Base-by-base conservation (phyloP, 2,329 filamentous ascomycete species). In the Xylariaceae sp. region DNA sequence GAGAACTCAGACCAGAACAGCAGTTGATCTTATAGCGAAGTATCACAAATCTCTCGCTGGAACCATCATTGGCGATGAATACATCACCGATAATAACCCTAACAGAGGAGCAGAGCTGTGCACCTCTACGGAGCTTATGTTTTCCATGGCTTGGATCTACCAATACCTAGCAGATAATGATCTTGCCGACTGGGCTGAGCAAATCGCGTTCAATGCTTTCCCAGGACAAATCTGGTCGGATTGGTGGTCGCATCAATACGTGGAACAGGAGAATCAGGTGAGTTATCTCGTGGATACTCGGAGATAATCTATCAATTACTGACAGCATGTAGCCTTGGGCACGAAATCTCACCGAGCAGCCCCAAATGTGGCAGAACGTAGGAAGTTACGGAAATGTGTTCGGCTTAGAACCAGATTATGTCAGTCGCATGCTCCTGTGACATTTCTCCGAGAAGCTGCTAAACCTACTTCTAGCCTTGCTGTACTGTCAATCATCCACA, bases 401-500 rank as follows among this genome's bases (percentile, higher is more conserved):
- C 60, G 80, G 79, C 3, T 67, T 82, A 0, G 79, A 81, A 54
- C 77, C 78, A 2, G 75, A 81, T 42, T 82, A 75, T 43, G 65
- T 68, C 2, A 64, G 58, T 55, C 21, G 20, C 11, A 18, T 23
- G 47, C 39, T 16, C 5, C 9, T 21, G 16, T 30, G 3, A 15
- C 10, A n/a, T n/a, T 13, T 2, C n/a, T 35, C 18, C 0, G 15
- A 4, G n/a, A 43, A 6, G 13, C 41, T 51, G 11, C 56, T 56
- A 40, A 56, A 6, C 15, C 10, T 3, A 6, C 24, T 20, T 27
- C 51, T 57, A 68, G 65, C 76, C 77, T 5, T 84, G 81, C 66
- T 84, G 81, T 59, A 81, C 80, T 0, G 81, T 84, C 53, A 84
- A 84, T 57, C 77, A 82, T 60, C 77, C 76, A 0, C 80, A 83